Evolutionary conservation across 345 rosid species (phyloP).

Genomic region (Citrus sp.): DNA sequence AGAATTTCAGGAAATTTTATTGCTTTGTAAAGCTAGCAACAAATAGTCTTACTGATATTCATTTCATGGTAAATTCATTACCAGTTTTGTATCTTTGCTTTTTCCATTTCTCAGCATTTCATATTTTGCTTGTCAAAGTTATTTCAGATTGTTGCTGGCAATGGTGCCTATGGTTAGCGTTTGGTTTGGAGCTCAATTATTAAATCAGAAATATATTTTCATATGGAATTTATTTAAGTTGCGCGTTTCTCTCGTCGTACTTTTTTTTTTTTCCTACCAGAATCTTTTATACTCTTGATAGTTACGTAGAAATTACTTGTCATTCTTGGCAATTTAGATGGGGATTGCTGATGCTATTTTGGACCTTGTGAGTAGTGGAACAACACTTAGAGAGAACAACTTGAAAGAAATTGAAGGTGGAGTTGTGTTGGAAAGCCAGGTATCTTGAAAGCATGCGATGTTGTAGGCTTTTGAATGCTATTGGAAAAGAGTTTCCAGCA

Average conservation of each 20-base stretch:
- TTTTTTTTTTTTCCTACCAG: not conserved
- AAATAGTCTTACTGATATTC: not conserved
- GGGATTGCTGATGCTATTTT: slow-evolving; percentile 98
- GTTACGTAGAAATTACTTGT: not conserved
- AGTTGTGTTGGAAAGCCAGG: slow-evolving; percentile 91
- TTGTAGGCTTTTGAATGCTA: slow-evolving; percentile 9
- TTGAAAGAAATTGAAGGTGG: slow-evolving; percentile 96
- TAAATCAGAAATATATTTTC: not conserved
- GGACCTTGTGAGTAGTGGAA: slow-evolving; percentile 99
- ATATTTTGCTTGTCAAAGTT: not conserved
- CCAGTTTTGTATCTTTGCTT: not conserved
- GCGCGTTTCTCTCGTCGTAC: not conserved
- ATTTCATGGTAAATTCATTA: not conserved
- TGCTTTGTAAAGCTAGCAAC: not conserved
- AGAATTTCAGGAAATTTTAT: not conserved
- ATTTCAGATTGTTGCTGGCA: not conserved
- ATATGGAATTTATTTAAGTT: not conserved
- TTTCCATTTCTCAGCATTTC: not conserved
- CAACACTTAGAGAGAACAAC: slow-evolving; percentile 86
- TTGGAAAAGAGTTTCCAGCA: not conserved
- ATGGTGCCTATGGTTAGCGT: not conserved
- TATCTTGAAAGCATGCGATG: slow-evolving; percentile 11
- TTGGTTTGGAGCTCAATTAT: not conserved
- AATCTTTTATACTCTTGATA: not conserved
- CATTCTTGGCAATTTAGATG: slow-evolving; percentile 54